Base-by-base conservation (phyloP, 2,329 filamentous ascomycete genomes). In the Dactylellina leptospora region DNA sequence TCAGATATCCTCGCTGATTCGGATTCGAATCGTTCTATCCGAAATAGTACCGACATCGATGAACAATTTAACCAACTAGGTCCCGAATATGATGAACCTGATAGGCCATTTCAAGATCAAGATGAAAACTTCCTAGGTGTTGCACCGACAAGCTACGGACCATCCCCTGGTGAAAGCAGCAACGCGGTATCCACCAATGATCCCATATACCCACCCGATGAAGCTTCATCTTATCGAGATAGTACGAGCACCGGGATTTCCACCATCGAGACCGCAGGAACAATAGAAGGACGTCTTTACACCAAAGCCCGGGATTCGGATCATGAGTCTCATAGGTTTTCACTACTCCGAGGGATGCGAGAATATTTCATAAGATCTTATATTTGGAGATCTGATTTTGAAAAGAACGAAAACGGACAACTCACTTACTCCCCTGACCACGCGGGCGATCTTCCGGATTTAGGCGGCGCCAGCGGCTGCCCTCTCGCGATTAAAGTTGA, bases 351-450 rank as follows among this genome's bases (percentile, higher is more conserved):
- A 8, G 25, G 18, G 4, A 22, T 23, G 10, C 36, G 38, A 8
- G 38, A 51, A 36, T 59, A 60, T 23, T 68, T 68, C 25, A 45
- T 59, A 60, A 23, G 54, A 9, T 54, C 62, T 16, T 54, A 59
- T 11, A 56, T 68, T 25, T 68, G 62, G 62, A 68, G 62, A 30
- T 40, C 62, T 3, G 62, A 68, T n/a, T 60, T 54, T 11, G n/a
- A 36, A 27, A 13, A 1, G 18, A 25, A 2, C 2, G 16, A 44
- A 4, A n/a, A 22, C n/a, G 42, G 42, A 4, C 1, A 66, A n/a
- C 42, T 44, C 13, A 27, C 33, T 16, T 33, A 18, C 28, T 28
- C n/a, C 6, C 1, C 5, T 1, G 38, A 48, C n/a, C 1, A 23
- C 3, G 25, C 1, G 5, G 9, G n/a, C 5, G 40, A 20, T 11